phyloP scores from a whole-genome alignment of 75 land plant species.

The Gnetum montanum region DNA sequence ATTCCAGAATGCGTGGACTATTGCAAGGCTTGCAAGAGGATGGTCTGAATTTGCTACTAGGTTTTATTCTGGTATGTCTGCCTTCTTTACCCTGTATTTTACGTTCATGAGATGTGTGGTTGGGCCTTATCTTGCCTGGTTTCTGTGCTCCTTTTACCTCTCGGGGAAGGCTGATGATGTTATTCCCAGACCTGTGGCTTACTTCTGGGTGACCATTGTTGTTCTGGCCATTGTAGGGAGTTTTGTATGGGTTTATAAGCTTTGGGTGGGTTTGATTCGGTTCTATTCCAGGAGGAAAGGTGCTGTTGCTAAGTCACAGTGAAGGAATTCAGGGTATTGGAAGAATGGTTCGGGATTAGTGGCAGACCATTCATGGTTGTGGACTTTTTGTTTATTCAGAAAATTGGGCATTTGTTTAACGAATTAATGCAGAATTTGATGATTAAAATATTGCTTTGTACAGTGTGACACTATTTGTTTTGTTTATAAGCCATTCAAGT shows the following conservation, averaged over 20 bases:
- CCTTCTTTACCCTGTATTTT: slow-evolving; percentile 26
- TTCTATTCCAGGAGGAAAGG: slow-evolving; percentile 17
- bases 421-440: no score
- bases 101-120: slow-evolving; percentile 21
- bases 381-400: no score
- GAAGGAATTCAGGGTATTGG: no score
- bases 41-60: slow-evolving; percentile 13
- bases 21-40: slow-evolving; percentile 19
- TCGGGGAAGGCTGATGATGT: slow-evolving; percentile 24
- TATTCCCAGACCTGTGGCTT: slow-evolving; percentile 24
- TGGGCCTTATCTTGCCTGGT: slow-evolving; percentile 21
- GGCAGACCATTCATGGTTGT: no score
- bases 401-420: no score
- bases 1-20: slow-evolving; percentile 33
- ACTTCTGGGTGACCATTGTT: slow-evolving; percentile 29
- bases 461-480: no score
- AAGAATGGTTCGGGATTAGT: no score
- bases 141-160: slow-evolving; percentile 20
- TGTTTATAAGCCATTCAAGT: no score
- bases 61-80: slow-evolving; percentile 19
- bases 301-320: no score
- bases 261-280: slow-evolving; percentile 27
- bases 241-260: slow-evolving; percentile 35
- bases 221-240: slow-evolving; percentile 25
- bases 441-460: no score